Conservation (phyloP, 257 asterid genomes). For the Forsythia viridissima region DNA sequence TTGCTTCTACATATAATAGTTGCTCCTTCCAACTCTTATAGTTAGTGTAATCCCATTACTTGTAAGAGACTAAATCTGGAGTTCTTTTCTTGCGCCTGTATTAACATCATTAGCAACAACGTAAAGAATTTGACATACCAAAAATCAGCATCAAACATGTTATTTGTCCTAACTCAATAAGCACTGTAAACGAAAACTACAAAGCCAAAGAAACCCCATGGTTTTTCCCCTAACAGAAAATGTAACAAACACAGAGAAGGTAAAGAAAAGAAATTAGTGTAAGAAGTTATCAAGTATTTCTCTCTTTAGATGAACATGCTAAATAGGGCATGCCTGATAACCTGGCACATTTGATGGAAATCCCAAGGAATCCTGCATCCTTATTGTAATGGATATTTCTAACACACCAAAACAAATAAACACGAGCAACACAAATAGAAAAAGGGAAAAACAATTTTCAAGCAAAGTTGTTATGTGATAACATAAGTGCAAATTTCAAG, state of each 20-base stretch:
- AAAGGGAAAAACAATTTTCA: background rate
- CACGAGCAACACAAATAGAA: background rate
- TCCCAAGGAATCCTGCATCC: background rate
- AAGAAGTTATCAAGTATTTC: background rate
- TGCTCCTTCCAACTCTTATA: conserved; percentile 2
- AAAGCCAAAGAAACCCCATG: background rate
- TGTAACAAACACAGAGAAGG: background rate
- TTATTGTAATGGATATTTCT: background rate
- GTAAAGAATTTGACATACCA: too few relatives aligned
- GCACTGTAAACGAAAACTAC: background rate
- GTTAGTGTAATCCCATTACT: background rate
- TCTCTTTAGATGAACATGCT: background rate
- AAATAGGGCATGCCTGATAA: background rate
- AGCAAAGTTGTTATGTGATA: background rate
- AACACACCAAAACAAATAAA: background rate
- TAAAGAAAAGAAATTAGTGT: background rate
- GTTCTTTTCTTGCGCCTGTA: background rate
- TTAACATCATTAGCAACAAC: background rate
- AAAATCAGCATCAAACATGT: background rate
- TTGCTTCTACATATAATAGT: conserved; percentile 5
- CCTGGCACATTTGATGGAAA: background rate
- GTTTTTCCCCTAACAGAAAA: background rate
- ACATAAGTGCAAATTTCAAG: background rate
- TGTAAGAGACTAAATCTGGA: too few relatives aligned
- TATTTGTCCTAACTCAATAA: background rate